Evolutionary conservation across 176 grass and related monocot species (phyloP).

Genomic region (Thinopyrum elongatum): DNA sequence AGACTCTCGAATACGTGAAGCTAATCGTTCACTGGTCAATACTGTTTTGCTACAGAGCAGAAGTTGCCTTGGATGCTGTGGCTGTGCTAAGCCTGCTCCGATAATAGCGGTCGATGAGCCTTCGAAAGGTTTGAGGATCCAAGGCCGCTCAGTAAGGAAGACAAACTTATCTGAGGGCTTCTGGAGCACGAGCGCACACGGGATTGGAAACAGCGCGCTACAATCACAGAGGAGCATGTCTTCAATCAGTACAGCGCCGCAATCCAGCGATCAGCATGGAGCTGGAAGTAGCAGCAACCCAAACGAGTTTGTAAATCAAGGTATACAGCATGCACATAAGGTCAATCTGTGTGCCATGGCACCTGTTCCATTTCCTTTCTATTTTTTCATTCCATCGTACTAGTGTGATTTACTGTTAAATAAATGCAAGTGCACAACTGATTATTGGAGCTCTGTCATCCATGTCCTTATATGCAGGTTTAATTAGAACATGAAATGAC

Average conservation of each 20-base stretch:
- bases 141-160: constrained; percentile 59
- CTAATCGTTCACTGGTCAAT: constrained; percentile 58
- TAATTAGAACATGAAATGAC: not conserved
- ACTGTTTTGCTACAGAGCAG: constrained; percentile 95
- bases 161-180: constrained; percentile 63
- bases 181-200: constrained; percentile 71
- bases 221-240: constrained; percentile 94
- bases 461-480: constrained; percentile 6
- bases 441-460: not conserved
- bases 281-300: constrained; percentile 66
- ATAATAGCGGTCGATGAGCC: constrained; percentile 79
- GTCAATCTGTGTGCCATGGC: not conserved
- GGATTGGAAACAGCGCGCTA: constrained; percentile 72
- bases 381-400: not conserved
- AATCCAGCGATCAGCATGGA: constrained; percentile 44
- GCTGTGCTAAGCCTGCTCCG: constrained; percentile 72
- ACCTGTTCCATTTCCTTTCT: constrained; percentile 3
- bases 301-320: constrained; percentile 78
- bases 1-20: not conserved
- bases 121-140: constrained; percentile 85
- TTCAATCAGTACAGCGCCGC: constrained; percentile 68
- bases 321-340: constrained; percentile 4
- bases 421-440: not conserved
- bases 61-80: constrained; percentile 94
- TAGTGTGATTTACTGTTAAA: not conserved